phyloP scores from a whole-genome alignment of 257 asterid species.

The Thymus quinquecostatus region DNA sequence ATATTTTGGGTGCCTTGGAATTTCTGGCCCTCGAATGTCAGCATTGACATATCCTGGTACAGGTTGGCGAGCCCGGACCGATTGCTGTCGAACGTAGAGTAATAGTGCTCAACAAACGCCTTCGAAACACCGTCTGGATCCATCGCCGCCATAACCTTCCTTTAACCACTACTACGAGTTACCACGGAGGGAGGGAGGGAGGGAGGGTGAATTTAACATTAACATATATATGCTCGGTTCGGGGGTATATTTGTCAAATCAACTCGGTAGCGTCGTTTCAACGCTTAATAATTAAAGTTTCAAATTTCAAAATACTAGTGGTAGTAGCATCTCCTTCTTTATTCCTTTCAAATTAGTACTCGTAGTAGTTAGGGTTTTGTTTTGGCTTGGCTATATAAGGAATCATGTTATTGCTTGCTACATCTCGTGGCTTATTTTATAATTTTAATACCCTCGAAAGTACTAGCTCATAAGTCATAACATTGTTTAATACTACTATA shows the following conservation, averaged over 20 bases:
- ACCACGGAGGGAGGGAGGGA: conserved; percentile 10
- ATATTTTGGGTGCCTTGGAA: conserved; percentile 43
- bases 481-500: too few relatives aligned
- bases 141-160: conserved; percentile 39
- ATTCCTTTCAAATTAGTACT: neutral
- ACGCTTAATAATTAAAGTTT: conserved; percentile 32
- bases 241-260: conserved; percentile 38
- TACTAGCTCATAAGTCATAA: too few relatives aligned
- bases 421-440: too few relatives aligned
- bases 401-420: too few relatives aligned
- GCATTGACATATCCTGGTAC: conserved; percentile 49
- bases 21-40: conserved; percentile 50
- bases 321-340: neutral
- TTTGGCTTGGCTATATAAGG: too few relatives aligned
- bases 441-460: too few relatives aligned
- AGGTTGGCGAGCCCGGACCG: conserved; percentile 41
- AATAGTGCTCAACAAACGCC: conserved; percentile 52
- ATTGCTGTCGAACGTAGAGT: conserved; percentile 43
- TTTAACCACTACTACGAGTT: neutral
- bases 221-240: neutral
- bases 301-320: too few relatives aligned
- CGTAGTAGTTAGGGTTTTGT: neutral
- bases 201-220: conserved; percentile 5
- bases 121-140: conserved; percentile 47
- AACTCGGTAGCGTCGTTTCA: conserved; percentile 32